Conservation (phyloP, 140 eudicot species). For the Cichorium intybus region DNA sequence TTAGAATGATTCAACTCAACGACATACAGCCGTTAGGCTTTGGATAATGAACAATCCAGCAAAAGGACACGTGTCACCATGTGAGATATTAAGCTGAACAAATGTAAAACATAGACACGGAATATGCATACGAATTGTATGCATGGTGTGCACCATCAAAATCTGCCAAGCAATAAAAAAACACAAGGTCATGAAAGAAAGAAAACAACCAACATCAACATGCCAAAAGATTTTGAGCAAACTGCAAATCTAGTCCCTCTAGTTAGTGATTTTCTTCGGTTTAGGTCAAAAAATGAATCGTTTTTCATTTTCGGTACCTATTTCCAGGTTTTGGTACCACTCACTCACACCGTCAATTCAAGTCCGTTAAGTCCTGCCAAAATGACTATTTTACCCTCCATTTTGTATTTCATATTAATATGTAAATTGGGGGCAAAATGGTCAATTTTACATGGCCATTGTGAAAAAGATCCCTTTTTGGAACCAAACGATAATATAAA, state of each 20-base stretch:
- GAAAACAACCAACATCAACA: no score
- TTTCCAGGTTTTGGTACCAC: neutral
- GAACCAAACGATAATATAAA: neutral
- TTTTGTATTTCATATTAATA: neutral
- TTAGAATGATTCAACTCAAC: neutral
- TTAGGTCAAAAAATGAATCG: neutral
- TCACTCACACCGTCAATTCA: neutral
- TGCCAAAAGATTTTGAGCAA: no score
- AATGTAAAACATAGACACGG: neutral
- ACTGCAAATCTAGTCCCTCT: neutral
- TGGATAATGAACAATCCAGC: neutral
- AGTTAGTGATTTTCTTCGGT: neutral
- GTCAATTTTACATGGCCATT: no score
- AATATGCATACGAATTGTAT: slow-evolving; percentile 19
- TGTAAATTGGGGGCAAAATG: neutral
- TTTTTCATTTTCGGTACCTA: neutral
- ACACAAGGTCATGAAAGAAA: neutral
- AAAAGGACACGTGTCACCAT: slow-evolving; percentile 7
- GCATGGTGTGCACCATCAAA: slow-evolving; percentile 10
- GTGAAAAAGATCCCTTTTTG: neutral
- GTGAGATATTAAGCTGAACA: neutral
- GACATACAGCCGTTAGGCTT: slow-evolving; percentile 6
- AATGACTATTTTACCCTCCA: neutral
- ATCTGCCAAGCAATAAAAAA: slow-evolving; percentile 12
- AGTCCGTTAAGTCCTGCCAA: neutral